Percentiles rank a stretch among this genome's conserved stretches.
Conservation (phyloP, 2,329 filamentous ascomycete species). For the Ascochyta fabae region DNA sequence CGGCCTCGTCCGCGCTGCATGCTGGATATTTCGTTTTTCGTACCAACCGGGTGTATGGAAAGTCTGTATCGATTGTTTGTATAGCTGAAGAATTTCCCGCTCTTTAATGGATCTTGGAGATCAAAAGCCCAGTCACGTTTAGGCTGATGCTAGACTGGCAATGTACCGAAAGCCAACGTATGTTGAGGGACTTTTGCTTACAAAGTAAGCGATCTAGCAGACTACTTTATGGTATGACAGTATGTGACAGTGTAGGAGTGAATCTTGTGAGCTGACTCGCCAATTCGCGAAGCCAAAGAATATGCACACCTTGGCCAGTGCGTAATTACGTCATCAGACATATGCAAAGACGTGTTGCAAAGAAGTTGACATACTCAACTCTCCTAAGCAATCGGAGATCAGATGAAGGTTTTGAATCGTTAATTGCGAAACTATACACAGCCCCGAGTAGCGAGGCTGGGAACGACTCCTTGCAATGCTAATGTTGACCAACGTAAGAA, state of each 20-base stretch:
- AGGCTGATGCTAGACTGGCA: neutral
- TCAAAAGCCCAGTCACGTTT: neutral
- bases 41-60: neutral
- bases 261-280: neutral
- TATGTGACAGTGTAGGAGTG: too few species aligned
- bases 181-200: too few species aligned
- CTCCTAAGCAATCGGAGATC: neutral
- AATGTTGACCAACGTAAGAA: conserved; percentile 19
- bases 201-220: too few species aligned
- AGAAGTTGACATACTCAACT: neutral
- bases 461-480: conserved; percentile 31
- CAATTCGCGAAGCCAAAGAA: neutral
- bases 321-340: conserved; percentile 6
- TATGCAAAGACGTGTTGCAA: too few species aligned
- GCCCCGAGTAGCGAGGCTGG: conserved; percentile 7
- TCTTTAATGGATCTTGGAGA: neutral
- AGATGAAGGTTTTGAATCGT: neutral
- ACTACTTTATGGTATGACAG: too few species aligned
- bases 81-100: neutral
- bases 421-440: conserved; percentile 11
- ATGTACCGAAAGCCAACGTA: neutral
- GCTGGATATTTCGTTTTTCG: neutral
- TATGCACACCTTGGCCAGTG: conserved; percentile 1
- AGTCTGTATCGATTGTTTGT: neutral
- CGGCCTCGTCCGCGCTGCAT: conserved; percentile 30